Conservation (phyloP, 202 grass and related monocot genomes). For the Schoenoplectus triqueter region DNA sequence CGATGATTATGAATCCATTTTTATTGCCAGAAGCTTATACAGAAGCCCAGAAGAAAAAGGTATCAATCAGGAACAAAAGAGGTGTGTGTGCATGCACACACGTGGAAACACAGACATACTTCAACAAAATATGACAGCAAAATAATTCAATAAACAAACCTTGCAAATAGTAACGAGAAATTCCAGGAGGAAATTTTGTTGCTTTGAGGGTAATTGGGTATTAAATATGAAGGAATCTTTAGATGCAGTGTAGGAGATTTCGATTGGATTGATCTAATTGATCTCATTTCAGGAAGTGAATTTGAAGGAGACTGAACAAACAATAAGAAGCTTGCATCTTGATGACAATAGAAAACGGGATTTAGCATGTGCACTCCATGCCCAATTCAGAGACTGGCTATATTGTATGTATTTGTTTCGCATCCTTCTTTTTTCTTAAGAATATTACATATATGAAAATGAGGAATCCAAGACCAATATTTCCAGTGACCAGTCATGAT, state of each 20-base stretch:
- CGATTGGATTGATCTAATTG: conserved; percentile 17
- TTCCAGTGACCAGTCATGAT: not conserved
- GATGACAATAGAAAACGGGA: conserved; percentile 87
- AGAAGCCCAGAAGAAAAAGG: conserved; percentile 79
- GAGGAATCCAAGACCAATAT: not conserved
- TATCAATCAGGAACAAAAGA: conserved; percentile 23
- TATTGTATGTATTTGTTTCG: conserved; percentile 62
- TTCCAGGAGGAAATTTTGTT: not conserved
- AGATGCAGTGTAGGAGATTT: not conserved
- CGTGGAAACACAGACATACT: not conserved
- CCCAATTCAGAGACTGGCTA: conserved; percentile 97
- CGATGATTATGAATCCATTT: conserved; percentile 70
- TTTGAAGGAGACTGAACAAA: conserved; percentile 77
- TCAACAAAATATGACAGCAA: not conserved
- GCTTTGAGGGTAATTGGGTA: not conserved
- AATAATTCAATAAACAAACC: conserved; percentile 1
- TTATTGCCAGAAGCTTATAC: conserved; percentile 81
- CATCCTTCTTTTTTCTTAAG: conserved; percentile 22
- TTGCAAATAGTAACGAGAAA: not conserved
- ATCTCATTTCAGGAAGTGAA: conserved; percentile 50
- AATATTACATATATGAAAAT: conserved; percentile 17
- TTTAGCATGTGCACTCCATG: conserved; percentile 72
- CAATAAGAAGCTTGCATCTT: conserved; percentile 71
- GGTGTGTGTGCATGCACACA: not conserved
- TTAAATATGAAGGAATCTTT: not conserved